Conservation (phyloP, 1,284 basidiomycete genomes). For the Hypsizygus ulmarius region DNA sequence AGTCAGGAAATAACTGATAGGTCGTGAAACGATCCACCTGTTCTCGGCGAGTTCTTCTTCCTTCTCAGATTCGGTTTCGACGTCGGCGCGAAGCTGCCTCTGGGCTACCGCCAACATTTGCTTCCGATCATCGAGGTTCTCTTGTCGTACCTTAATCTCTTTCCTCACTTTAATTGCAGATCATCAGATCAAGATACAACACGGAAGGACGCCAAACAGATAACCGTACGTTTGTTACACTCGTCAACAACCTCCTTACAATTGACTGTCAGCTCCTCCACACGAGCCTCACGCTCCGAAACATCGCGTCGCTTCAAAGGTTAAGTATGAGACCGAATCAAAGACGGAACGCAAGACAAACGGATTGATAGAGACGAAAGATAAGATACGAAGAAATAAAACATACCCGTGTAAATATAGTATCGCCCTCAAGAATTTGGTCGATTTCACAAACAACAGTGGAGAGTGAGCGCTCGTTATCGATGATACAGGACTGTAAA, state of each 20-base stretch:
- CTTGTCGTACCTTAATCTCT: conserved; percentile 40
- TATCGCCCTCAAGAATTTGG: conserved; percentile 44
- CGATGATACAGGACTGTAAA: conserved; percentile 65
- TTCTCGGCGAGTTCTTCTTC: conserved; percentile 40
- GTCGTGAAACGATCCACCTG: conserved; percentile 35
- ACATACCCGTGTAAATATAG: conserved; percentile 45
- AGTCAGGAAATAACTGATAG: conserved; percentile 7
- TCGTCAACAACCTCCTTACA: conserved; percentile 38
- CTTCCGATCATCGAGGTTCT: conserved; percentile 46
- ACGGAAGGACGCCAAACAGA: conserved; percentile 12
- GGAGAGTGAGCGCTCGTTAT: conserved; percentile 60
- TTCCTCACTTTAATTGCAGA: conserved; percentile 36
- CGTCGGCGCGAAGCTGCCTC: conserved; percentile 39
- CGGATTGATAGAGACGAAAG: conserved; percentile 10
- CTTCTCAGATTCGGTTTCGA: conserved; percentile 30
- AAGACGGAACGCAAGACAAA: conserved; percentile 9
- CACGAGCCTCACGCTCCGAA: conserved; percentile 54
- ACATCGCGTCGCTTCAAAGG: conserved; percentile 55
- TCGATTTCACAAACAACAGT: conserved; percentile 58
- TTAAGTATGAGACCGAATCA: conserved; percentile 9
- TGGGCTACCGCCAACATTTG: conserved; percentile 47
- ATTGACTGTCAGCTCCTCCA: conserved; percentile 46
- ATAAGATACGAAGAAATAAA: conserved; percentile 7
- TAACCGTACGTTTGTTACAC: conserved; percentile 46
- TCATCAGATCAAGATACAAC: conserved; percentile 5